Evolutionary conservation across 2,329 filamentous ascomycete genomes (phyloP).

Genomic region (Periconia sp.): DNA sequence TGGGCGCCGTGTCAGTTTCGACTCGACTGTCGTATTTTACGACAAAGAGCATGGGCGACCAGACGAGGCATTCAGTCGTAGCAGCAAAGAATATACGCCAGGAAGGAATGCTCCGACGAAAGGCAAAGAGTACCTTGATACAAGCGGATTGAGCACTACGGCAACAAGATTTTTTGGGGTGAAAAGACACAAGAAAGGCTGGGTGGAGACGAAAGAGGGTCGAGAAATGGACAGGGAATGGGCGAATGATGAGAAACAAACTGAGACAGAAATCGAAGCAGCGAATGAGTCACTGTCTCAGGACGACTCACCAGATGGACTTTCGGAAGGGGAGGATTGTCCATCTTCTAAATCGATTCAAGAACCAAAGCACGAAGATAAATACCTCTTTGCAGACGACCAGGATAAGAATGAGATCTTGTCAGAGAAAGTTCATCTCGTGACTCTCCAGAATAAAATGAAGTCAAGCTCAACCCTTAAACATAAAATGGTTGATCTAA

Average conservation of each 20-base stretch:
- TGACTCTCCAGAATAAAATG: no score
- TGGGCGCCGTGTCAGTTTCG: constrained; percentile 8
- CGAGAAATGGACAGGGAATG: constrained; percentile 15
- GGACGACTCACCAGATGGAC: not conserved
- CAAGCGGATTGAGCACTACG: constrained; percentile 22
- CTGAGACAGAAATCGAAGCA: not conserved
- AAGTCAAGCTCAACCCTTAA: no score
- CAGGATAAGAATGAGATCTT: no score
- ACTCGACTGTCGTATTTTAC: constrained; percentile 5
- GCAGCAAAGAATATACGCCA: constrained; percentile 20
- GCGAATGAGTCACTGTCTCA: not conserved
- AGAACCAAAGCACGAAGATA: no score
- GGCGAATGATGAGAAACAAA: not conserved
- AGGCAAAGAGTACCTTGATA: constrained; percentile 28
- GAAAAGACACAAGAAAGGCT: constrained; percentile 19
- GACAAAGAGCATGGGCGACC: constrained; percentile 7
- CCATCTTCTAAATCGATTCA: no score
- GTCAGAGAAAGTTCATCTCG: no score
- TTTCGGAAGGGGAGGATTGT: not conserved
- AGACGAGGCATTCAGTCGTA: constrained; percentile 11
- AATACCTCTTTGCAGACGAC: no score
- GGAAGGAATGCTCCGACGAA: constrained; percentile 29
- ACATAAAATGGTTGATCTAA: no score
- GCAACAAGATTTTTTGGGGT: constrained; percentile 27
- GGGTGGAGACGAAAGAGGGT: constrained; percentile 18